Evolutionary conservation across 2,329 filamentous ascomycete species (phyloP), one percentile per base, ranked within the genome.

Genomic region (Acrocalymma vagum): DNA sequence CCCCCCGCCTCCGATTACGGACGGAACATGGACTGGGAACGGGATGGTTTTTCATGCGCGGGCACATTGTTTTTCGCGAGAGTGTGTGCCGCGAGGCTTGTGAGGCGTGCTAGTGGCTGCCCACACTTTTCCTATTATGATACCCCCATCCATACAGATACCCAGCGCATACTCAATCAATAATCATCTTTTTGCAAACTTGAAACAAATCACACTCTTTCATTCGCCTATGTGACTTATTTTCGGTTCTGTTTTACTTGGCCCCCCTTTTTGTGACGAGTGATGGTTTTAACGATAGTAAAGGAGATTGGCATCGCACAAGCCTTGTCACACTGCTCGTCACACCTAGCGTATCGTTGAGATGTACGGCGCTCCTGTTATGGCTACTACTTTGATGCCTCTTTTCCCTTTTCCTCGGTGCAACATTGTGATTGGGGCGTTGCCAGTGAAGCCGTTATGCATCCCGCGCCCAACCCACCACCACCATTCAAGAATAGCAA

Each of bases 141-240:
- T 65, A 65, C 62, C 63, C 60, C 45, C 40, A 28, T 45, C 36
- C 40, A 55, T 46, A n/a, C n/a, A 52, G 55, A 58, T 60, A 58
- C 53, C 47, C 47, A 46, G 42, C 31, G 44, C 44, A 51, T 48
- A 48, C n/a, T n/a, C n/a, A n/a, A n/a, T 37, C 23, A 46, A 31
- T 41, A 31, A 32, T 10, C 29, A 38, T 39, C 38, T 26, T 43
- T 33, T 43, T 48, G 45, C 43, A 15, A 53, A 17, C 31, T 34
- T 38, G 33, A 22, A n/a, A n/a, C n/a, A n/a, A n/a, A n/a, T n/a
- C n/a, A n/a, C n/a, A n/a, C n/a, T n/a, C n/a, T 47, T 40, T 35
- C 35, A 28, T 29, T 42, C 29, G 25, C 45, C 11, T 40, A 43
- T 13, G 25, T 28, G 9, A 23, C 15, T 17, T 20, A 9, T 27